Conservation (phyloP, 176 grass and related monocot genomes). For the Elymus sibiricus region DNA sequence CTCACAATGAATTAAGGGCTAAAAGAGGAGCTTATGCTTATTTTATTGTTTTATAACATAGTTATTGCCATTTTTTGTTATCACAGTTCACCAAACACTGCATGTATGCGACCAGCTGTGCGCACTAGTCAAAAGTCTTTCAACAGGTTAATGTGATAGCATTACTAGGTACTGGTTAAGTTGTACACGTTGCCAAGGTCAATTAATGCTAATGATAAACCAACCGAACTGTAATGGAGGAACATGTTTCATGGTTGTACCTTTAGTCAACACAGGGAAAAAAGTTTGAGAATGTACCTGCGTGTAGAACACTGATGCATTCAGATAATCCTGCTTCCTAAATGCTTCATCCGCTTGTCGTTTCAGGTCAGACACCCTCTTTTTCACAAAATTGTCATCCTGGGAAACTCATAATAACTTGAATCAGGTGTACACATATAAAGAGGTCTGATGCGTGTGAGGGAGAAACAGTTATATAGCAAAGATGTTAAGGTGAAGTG, state of each 20-base stretch:
- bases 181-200: not conserved
- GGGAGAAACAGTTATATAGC: not conserved
- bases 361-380: conserved; percentile 15
- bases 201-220: not conserved
- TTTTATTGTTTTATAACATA: not conserved
- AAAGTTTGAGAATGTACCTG: not conserved
- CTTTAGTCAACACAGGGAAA: not conserved
- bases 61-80: not conserved
- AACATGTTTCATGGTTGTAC: no score
- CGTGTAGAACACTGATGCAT: conserved; percentile 3
- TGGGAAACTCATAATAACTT: not conserved
- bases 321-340: conserved; percentile 52
- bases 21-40: not conserved
- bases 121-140: not conserved
- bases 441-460: not conserved
- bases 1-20: not conserved
- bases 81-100: not conserved
- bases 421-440: not conserved
- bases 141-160: not conserved
- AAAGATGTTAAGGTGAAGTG: not conserved
- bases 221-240: not conserved
- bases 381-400: conserved; percentile 24
- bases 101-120: not conserved
- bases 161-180: not conserved
- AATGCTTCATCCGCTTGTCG: no score